These are phyloP conservation scores for Sporisorium sorghi DNA, from an alignment of 1,284 basidiomycete species.

Conservation along the genomic window DNA sequence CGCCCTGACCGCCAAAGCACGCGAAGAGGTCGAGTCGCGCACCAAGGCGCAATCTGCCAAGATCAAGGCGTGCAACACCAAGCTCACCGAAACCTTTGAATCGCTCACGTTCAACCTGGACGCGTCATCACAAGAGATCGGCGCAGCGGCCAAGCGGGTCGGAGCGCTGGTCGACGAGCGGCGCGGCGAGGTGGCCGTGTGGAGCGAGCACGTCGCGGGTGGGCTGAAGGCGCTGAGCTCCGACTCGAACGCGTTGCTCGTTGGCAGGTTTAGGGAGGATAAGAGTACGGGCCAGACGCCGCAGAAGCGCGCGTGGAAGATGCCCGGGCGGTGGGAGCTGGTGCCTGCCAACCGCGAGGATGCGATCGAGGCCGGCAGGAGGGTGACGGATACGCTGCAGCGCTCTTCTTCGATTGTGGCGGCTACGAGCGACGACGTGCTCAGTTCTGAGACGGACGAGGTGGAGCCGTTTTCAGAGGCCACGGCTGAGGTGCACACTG, in stretches of 20 bases:
- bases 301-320: slow-evolving; percentile 46
- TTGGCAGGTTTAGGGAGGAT: slow-evolving; percentile 29
- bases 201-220: slow-evolving; percentile 16
- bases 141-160: slow-evolving; percentile 4
- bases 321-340: slow-evolving; percentile 43
- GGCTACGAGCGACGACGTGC: slow-evolving; percentile 7
- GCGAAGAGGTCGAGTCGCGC: slow-evolving; percentile 29
- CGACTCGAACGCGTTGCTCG: slow-evolving; percentile 32
- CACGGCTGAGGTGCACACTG: background rate
- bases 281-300: slow-evolving; percentile 58
- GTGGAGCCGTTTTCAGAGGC: slow-evolving; percentile 13
- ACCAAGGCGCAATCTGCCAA: slow-evolving; percentile 40
- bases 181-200: slow-evolving; percentile 7
- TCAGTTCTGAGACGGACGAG: slow-evolving; percentile 14
- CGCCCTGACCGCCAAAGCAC: slow-evolving; percentile 8
- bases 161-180: slow-evolving; percentile 10
- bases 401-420: background rate
- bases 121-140: slow-evolving; percentile 12
- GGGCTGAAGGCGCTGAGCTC: slow-evolving; percentile 17
- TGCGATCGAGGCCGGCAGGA: slow-evolving; percentile 47
- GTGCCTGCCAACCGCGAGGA: slow-evolving; percentile 47
- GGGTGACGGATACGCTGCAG: slow-evolving; percentile 19
- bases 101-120: slow-evolving; percentile 10
- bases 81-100: slow-evolving; percentile 40
- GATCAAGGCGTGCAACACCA: slow-evolving; percentile 39